Base-by-base conservation (phyloP, 148 eudicot genomes). In the Linanthus parryae region DNA sequence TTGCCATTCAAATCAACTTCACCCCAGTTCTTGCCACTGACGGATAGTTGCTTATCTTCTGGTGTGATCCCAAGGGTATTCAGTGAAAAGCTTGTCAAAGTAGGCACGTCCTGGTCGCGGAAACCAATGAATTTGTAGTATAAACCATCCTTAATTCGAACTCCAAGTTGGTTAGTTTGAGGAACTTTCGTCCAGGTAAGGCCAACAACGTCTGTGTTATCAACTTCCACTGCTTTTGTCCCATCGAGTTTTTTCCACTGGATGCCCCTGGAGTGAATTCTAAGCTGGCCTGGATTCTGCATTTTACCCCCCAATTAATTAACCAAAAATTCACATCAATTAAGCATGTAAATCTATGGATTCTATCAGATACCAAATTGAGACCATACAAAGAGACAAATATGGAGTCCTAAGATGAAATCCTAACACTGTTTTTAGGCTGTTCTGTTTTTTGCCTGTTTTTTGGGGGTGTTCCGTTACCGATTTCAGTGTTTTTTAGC, bases 231-330 rank as follows among this genome's bases (percentile, higher is more conserved):
- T n/a, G 91, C 79, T 71, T 83, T 89, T 8, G 95, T 91, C 24
- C 97, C 95, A 2, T 91, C 97, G 68, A 71, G 83, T 70, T 85
- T 89, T 84, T 82, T 89, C 97, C 97, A 89, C 52, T 72, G 19
- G 19, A 89, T 55, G 51, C 91, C 97, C 7, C 81, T 82, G 0
- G 95, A 56, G 58, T 82, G 78, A 52, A 89, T 76, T 67, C 72
- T 77, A 30, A 89, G 72, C 63, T 85, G 91, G 51, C 97, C 97
- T 31, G 64, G 74, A 55, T 81, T 88, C 96, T 88, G 79, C 63
- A 72, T 43, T 44, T 35, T 31, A 31, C 35, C 10, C 10, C 10
- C 10, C 10, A 31, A 4, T 31, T 31, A 31, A 31, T 31, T 5
- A 10, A 31, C 5, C 10, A 31, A 31, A 31, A 10, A 10, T 4